Base-by-base conservation (phyloP, 2,329 filamentous ascomycete genomes). In the Leptographium galeiforme region DNA sequence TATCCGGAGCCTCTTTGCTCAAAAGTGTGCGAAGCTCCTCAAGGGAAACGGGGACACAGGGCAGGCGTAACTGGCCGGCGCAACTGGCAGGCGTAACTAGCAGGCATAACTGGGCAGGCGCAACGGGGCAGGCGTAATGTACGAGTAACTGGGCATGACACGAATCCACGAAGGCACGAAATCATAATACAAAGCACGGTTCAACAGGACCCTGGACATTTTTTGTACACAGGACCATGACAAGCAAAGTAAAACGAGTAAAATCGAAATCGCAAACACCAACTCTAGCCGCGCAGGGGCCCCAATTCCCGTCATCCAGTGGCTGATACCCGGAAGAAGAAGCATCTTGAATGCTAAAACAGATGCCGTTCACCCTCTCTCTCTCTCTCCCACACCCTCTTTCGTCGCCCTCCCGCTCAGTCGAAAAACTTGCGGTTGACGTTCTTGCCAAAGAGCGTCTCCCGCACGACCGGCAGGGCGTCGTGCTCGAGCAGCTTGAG, bases 381-480 rank as follows among this genome's bases (percentile, higher is more conserved):
- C 44, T 18, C 34, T 10, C 12, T 36, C 34, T 36, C 33, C 36
- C 43, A 41, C 30, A 13, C 43, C 19, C 41, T 19, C 14, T n/a
- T 16, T 7, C 44, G 8, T 6, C 33, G 6, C n/a, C 14, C 8
- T 8, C 1, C 16, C 14, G 5, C 43, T 48, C 45, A 98, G 67
- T 97, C 90, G 66, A 81, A 87, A 80, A 97, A 98, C 73, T 85
- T 95, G 68, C 93, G 84, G 79, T 97, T 96, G 63, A 82, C 77
- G 75, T 98, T 98, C 74, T 88, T 84, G 57, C 93, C 93, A 65
- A 98, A 98, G 56, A 98, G 77, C 16, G 85, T 85, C 68, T 86
- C 80, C 64, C 93, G 81, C 63, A 98, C 84, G 46, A 82, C 82
- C 14, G 93, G 93, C 55, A 96, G 79, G 51, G 88, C 87, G 61